Evolutionary conservation across 2,329 filamentous ascomycete species (phyloP), one percentile per base, ranked within the genome.

Genomic region (Penicillium psychrosexuale): DNA sequence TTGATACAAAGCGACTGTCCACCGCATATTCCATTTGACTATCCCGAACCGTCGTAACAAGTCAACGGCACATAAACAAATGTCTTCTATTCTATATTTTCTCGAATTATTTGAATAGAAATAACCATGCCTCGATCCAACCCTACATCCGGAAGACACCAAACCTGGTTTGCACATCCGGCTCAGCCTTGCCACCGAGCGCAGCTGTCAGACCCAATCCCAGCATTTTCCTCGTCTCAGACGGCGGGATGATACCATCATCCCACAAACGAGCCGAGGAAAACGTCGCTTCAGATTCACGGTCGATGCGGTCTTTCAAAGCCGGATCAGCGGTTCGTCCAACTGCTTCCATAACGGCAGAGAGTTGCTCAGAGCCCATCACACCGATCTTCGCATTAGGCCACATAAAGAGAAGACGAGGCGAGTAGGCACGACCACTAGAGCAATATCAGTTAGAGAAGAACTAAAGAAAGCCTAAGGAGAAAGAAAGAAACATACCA

Each of bases 341-440:
- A 0, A 99, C 93, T 2, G 92, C 89, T 75, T 91, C 90, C 94
- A 99, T 97, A 58, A 99, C 94, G 4, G 88, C 84, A 8, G 88
- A 87, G 34, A 99, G 80, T 78, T 97, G 93, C 75, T 97, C 93
- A 38, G 89, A 83, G 19, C 94, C 94, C 94, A 99, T 99, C 65
- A 99, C 92, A 31, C 90, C 90, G 48, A 96, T 91, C 69, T 89
- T 89, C n/a, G 94, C 91, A 65, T 96, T 96, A 38, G 94, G 94
- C 94, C 94, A 99, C 81, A 93, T 95, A 86, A 91, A 97, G 57
- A 97, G 75, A 73, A 97, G 91, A 12, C 91, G 81, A 0, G 93
- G 93, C n/a, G 84, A 85, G 74, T 97, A 99, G 2, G 94, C 93
- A 47, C 94, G 84, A 22, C 94, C 94, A 70, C 91, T 83, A 55